Base-by-base conservation (phyloP, 257 asterid genomes). In the Cordia subcordata region DNA sequence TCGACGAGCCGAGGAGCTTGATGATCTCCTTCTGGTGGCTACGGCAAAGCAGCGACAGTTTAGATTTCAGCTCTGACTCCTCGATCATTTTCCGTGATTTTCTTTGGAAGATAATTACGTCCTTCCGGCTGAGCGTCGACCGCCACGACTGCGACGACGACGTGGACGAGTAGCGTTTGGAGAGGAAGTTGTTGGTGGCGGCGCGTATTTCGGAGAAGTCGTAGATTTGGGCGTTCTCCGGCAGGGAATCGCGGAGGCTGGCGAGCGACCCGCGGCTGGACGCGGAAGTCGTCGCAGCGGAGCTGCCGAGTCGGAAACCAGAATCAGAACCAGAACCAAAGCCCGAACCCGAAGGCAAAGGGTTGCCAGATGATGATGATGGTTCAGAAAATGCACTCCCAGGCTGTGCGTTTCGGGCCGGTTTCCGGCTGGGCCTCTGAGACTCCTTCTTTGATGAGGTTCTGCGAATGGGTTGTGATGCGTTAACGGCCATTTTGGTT, bases 101-200 rank as follows among this genome's bases (percentile, higher is more conserved):
- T 23, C 97, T 68, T 78, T 85, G 97, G 79, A 93, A 89, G 50
- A 93, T 75, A 63, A 86, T 67, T 45, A 66, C 92, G 63, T 83
- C 89, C 53, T 77, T 80, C 65, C 93, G 89, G 49, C 57, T 68
- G 53, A 89, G 81, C 5, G 55, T 55, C 65, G 94, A 82, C 5
- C 96, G 94, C 99, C 99, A 93, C 14, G 96, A 89, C 16, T 87
- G 94, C 62, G 97, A 89, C 11, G 95, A 78, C 39, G 96, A 84
- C 32, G 85, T 37, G 47, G 97, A 72, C 38, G 96, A 93, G 77
- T 69, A 75, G 13, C 92, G 86, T 54, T 85, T 86, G 1, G 77
- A 71, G 54, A 93, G 94, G 82, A 93, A 93, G 45, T 89, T 93
- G 74, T 93, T 93, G 37, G 96, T 89, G 70, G 96, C 97, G 46